Evolutionary conservation across 169 alveolate species (phyloP).

Genomic region (Ichthyophthirius multifiliis): DNA sequence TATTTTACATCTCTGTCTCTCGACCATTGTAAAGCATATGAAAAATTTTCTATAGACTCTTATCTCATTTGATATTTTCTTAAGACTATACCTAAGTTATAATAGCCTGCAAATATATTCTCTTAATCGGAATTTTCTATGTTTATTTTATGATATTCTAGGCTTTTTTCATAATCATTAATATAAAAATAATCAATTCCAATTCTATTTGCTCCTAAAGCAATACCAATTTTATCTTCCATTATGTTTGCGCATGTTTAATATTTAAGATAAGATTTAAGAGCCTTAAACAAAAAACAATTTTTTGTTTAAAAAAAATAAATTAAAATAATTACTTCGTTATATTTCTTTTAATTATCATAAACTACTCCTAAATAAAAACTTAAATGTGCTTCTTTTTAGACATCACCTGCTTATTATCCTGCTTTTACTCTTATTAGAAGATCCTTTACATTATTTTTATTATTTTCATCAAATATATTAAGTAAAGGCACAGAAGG

Average conservation of each 20-base stretch:
- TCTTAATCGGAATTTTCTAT: conserved; percentile 60
- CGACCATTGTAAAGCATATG: conserved; percentile 75
- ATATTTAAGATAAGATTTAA: conserved; percentile 72
- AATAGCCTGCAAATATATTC: conserved; percentile 72
- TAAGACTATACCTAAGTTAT: conserved; percentile 69
- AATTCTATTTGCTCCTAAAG: conserved; percentile 80
- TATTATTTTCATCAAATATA: conserved; percentile 49
- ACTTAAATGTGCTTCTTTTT: conserved; percentile 84
- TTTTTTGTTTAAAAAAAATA: background rate
- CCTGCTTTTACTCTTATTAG: conserved; percentile 83
- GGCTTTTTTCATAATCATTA: conserved; percentile 57
- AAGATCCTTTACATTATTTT: conserved; percentile 60
- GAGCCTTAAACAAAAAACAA: conserved; percentile 25
- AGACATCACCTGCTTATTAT: conserved; percentile 75
- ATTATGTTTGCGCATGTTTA: conserved; percentile 74
- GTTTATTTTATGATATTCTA: conserved; percentile 55
- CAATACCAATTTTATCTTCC: conserved; percentile 83
- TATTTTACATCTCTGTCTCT: conserved; percentile 36
- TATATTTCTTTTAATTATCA: conserved; percentile 36
- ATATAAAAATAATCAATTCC: conserved; percentile 72
- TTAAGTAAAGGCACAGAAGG: conserved; percentile 64
- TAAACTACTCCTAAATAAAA: conserved; percentile 72
- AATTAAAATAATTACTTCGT: background rate
- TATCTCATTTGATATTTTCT: conserved; percentile 55
- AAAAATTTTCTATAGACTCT: conserved; percentile 64